Percentiles rank a stretch among this genome's conserved stretches.
These are phyloP conservation scores for Suhomyces guaymorum DNA, from an alignment of 1,139 yeast genomes.

Conservation along the genomic window DNA sequence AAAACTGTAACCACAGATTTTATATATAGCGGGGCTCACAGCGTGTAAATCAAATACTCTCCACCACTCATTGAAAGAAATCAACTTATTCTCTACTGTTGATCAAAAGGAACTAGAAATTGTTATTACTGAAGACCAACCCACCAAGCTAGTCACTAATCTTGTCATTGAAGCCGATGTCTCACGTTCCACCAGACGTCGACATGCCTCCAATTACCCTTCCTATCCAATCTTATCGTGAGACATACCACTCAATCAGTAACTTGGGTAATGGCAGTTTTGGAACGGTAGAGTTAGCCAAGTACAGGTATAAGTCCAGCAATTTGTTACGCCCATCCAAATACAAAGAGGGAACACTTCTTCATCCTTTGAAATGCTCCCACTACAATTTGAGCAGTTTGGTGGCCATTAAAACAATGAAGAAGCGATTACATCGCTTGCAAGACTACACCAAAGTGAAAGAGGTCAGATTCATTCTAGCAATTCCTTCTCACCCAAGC, in stretches of 20 bases:
- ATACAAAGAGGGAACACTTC: slow-evolving; percentile 43
- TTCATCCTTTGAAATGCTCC: slow-evolving; percentile 46
- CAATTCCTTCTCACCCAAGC: slow-evolving; percentile 71
- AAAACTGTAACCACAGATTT: slow-evolving; percentile 6
- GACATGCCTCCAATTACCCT: slow-evolving; percentile 24
- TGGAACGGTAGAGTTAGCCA: slow-evolving; percentile 71
- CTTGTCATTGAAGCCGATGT: not conserved
- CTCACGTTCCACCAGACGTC: slow-evolving; percentile 15
- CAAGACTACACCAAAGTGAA: slow-evolving; percentile 65
- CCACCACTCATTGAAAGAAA: no score
- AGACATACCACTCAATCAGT: slow-evolving; percentile 52
- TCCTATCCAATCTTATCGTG: slow-evolving; percentile 43
- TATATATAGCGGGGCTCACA: no score
- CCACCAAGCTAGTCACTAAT: no score
- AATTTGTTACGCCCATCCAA: slow-evolving; percentile 12
- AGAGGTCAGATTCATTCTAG: slow-evolving; percentile 70
- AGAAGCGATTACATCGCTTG: slow-evolving; percentile 47
- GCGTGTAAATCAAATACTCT: no score
- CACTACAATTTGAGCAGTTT: slow-evolving; percentile 25
- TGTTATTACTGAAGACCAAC: no score
- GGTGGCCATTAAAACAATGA: slow-evolving; percentile 87
- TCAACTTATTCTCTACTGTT: no score
- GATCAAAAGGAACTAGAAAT: no score
- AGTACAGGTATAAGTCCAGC: slow-evolving; percentile 24
- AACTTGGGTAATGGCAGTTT: slow-evolving; percentile 76